A percentile compares a stretch with the other conserved stretches of the same genome.
phyloP scores from a whole-genome alignment of 768 basidiomycete species.

The Lanmaoa rubissima region DNA sequence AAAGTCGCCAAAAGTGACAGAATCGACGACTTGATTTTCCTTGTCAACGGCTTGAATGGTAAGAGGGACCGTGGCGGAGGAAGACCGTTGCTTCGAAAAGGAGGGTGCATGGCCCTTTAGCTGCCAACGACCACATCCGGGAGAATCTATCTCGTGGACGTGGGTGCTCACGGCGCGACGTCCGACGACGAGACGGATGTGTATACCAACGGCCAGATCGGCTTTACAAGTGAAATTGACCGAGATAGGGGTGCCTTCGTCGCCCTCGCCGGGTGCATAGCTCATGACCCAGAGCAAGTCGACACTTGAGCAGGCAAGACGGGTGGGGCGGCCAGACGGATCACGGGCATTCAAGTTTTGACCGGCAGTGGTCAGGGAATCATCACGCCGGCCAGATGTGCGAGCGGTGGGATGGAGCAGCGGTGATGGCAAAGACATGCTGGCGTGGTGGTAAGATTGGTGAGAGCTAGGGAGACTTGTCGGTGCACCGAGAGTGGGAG shows the following conservation, averaged over 20 bases:
- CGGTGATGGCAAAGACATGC: conserved; percentile 2
- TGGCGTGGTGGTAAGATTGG: background rate
- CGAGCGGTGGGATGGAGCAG: background rate
- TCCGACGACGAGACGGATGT: conserved; percentile 74
- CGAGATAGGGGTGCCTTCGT: conserved; percentile 58
- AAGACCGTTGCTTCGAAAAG: conserved; percentile 39
- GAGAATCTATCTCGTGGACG: conserved; percentile 51
- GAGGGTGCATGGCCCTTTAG: conserved; percentile 62
- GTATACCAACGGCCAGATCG: conserved; percentile 36
- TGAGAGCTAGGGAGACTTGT: background rate
- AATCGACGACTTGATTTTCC: conserved; percentile 54
- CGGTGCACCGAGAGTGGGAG: background rate
- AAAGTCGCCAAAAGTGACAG: conserved; percentile 70
- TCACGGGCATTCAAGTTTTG: conserved; percentile 14
- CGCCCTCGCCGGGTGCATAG: conserved; percentile 65
- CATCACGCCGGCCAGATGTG: background rate
- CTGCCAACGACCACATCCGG: conserved; percentile 56
- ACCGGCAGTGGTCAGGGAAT: conserved; percentile 7
- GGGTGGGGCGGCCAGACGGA: conserved; percentile 10
- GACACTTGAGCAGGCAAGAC: conserved; percentile 44
- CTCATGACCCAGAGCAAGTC: conserved; percentile 64
- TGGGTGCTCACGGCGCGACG: conserved; percentile 64
- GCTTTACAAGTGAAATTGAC: conserved; percentile 46
- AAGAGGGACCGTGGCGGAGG: conserved; percentile 47
- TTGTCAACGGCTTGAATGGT: conserved; percentile 63